Percentiles rank a stretch among this genome's conserved stretches.
Evolutionary conservation across 2,329 filamentous ascomycete genomes (phyloP).

Genomic region (Fusarium devonianum): DNA sequence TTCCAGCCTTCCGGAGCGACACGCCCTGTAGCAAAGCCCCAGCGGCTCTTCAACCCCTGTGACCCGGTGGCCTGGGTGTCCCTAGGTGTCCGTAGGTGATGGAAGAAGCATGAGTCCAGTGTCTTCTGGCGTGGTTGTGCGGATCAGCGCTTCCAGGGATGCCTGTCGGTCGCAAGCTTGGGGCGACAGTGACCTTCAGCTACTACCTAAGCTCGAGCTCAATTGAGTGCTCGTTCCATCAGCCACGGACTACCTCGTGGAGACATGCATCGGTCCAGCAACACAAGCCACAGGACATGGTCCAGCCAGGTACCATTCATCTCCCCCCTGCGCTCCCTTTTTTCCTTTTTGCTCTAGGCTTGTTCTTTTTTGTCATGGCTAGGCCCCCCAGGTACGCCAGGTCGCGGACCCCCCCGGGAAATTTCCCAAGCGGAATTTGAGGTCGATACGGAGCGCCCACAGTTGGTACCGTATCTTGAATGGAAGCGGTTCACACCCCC

Average conservation of each 20-base stretch:
- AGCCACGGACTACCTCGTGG: constrained; percentile 32
- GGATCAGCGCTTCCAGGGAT: constrained; percentile 29
- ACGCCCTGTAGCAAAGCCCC: constrained; percentile 27
- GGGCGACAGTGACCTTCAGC: constrained; percentile 12
- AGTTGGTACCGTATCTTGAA: constrained; percentile 12
- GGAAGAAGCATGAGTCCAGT: too few species aligned
- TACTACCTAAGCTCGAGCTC: constrained; percentile 23
- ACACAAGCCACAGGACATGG: constrained; percentile 34
- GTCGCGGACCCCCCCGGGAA: constrained; percentile 16
- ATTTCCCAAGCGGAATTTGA: constrained; percentile 35
- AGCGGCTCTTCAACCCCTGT: constrained; percentile 32
- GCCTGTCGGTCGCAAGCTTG: constrained; percentile 3
- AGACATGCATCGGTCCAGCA: constrained; percentile 33
- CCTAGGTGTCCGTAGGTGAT: constrained; percentile 10
- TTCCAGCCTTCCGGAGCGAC: constrained; percentile 33
- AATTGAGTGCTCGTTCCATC: constrained; percentile 23
- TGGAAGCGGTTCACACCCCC: constrained; percentile 15
- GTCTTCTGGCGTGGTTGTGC: too few species aligned
- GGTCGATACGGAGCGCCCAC: constrained; percentile 19
- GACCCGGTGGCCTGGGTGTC: constrained; percentile 35
- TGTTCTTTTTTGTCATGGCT: constrained; percentile 29
- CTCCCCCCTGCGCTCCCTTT: constrained; percentile 24
- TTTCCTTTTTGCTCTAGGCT: constrained; percentile 23
- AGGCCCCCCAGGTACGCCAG: constrained; percentile 15
- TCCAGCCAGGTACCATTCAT: constrained; percentile 28